phyloP scores from a whole-genome alignment of 2,329 filamentous ascomycete genomes.

The Aspergillus proliferans region DNA sequence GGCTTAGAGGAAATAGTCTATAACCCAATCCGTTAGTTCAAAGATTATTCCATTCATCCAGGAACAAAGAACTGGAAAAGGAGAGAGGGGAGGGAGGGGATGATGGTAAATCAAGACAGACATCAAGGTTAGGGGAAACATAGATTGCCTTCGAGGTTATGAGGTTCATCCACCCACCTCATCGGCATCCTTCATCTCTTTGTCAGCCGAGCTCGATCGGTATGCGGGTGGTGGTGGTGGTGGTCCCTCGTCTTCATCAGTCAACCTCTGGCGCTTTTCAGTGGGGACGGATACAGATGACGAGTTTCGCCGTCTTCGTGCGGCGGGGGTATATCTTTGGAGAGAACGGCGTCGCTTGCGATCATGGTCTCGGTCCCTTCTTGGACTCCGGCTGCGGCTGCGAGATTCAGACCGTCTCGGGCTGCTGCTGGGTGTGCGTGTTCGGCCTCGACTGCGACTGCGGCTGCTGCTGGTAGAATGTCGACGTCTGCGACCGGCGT shows the following conservation, averaged over 20 bases:
- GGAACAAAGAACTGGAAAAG: background rate
- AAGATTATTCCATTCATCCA: background rate
- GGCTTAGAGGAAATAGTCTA: constrained; percentile 10
- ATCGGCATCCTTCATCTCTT: constrained; percentile 19
- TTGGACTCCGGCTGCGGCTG: constrained; percentile 24
- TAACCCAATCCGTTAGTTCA: constrained; percentile 12
- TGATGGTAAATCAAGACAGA: background rate
- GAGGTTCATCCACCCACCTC: constrained; percentile 27
- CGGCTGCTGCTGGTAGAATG: constrained; percentile 21
- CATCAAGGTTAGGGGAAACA: constrained; percentile 2
- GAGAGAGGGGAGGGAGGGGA: background rate
- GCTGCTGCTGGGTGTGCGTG: constrained; percentile 20
- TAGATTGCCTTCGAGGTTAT: background rate
- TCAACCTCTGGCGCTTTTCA: constrained; percentile 37
- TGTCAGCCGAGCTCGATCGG: constrained; percentile 9
- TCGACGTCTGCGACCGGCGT: constrained; percentile 25
- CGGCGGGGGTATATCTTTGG: constrained; percentile 39
- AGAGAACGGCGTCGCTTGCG: constrained; percentile 39
- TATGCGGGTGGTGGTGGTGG: constrained; percentile 15
- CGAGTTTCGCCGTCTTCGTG: constrained; percentile 36
- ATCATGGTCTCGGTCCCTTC: constrained; percentile 16
- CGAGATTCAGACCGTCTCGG: constrained; percentile 20
- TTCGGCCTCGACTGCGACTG: constrained; percentile 10
- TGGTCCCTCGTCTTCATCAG: constrained; percentile 30
- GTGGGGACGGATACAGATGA: constrained; percentile 37